A percentile compares a stretch with the other conserved stretches of the same genome.
Conservation (phyloP, 495 filamentous ascomycete species). For the Ascobolus immersus region DNA sequence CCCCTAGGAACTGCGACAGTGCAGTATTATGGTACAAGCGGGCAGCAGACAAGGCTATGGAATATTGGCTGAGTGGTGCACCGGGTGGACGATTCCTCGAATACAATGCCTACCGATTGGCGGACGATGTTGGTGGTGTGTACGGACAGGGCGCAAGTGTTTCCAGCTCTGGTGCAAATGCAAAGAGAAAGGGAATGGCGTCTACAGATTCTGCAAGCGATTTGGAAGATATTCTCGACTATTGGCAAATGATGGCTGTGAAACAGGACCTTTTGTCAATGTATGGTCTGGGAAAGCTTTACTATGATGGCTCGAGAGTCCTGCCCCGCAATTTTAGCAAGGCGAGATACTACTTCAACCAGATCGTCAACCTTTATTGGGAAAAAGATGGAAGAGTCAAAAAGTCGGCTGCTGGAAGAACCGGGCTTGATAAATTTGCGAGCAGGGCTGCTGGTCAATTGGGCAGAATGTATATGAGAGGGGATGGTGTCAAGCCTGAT, state of each 20-base stretch:
- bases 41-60: slow-evolving; percentile 81
- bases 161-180: slow-evolving; percentile 71
- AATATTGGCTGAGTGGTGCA: slow-evolving; percentile 62
- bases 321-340: slow-evolving; percentile 45
- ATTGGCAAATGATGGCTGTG: slow-evolving; percentile 72
- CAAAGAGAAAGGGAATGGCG: slow-evolving; percentile 34
- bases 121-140: slow-evolving; percentile 74
- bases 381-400: slow-evolving; percentile 38
- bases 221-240: slow-evolving; percentile 83
- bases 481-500: slow-evolving; percentile 66
- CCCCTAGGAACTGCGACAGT: slow-evolving; percentile 59
- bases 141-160: slow-evolving; percentile 88
- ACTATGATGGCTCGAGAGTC: slow-evolving; percentile 67
- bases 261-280: slow-evolving; percentile 86
- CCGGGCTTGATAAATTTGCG: slow-evolving; percentile 51
- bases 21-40: slow-evolving; percentile 72
- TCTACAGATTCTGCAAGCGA: slow-evolving; percentile 53
- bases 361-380: slow-evolving; percentile 71
- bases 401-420: slow-evolving; percentile 15
- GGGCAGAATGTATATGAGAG: slow-evolving; percentile 76
- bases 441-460: slow-evolving; percentile 77
- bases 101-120: slow-evolving; percentile 49
- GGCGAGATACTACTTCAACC: slow-evolving; percentile 61
- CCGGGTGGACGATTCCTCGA: slow-evolving; percentile 64
- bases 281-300: slow-evolving; percentile 63